Evolutionary conservation across 2,329 filamentous ascomycete genomes (phyloP), one percentile per base, ranked within the genome.

Genomic region (Epicoccum sorghinum): DNA sequence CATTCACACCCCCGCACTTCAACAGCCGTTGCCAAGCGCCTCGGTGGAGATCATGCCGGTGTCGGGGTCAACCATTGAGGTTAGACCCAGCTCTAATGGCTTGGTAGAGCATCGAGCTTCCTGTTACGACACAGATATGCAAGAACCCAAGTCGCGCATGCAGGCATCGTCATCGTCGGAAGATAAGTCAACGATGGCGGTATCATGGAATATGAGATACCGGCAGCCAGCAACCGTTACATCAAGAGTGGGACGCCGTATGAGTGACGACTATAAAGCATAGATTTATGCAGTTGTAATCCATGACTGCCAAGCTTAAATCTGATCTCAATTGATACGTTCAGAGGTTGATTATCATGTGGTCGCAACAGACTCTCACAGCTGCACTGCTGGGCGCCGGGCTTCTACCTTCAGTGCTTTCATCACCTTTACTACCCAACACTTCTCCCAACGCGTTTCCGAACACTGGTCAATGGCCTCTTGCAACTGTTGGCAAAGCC

Each of bases 401-500:
- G 4, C 24, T 60, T 23, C 35, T 63, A 9, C 54, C 51, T 30
- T 32, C 36, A 13, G 40, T 45, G 7, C 14, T 57, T 33, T 52
- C 57, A 7, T 58, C 62, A 29, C 57, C 62, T 8, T 49, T 64
- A 12, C 57, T 62, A 36, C 30, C 50, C 9, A 58, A 45, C n/a
- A 57, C 53, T 7, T 63, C 50, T 14, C 59, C 59, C 3, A 57
- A 52, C 36, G 48, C 46, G 3, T 63, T 55, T 23, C 59, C 60
- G 3, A 58, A 54, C 38, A 58, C 53, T 14, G 48, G 55, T 7
- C 58, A 66, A 60, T 78, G 76, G 76, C 76, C 76, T n/a, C 58
- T 68, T 2, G 65, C 69, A 3, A 63, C 61, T 1, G 57, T 75
- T 9, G 71, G 72, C 1, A 53, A 62, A 25, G 57, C 60, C 7